Evolutionary conservation across 78 protist species (phyloP).

Genomic region (Pigoraptor vietnamica): DNA sequence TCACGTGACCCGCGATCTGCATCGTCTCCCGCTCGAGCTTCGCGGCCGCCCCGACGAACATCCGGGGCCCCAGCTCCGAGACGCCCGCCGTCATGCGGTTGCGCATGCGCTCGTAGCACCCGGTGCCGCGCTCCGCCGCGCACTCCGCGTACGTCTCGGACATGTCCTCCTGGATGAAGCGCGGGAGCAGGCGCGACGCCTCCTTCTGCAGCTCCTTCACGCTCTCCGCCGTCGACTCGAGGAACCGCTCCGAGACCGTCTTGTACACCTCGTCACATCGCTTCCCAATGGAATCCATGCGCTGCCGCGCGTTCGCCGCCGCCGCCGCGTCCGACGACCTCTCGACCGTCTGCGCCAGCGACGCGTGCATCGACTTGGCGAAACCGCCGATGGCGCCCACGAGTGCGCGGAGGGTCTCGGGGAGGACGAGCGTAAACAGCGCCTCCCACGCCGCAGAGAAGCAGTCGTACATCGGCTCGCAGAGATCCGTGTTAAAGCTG

Average conservation of each 20-base stretch:
- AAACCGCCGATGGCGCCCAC: not conserved
- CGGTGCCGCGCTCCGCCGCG: not conserved
- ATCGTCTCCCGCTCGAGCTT: not conserved
- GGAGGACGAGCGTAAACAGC: not conserved
- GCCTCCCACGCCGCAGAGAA: not conserved
- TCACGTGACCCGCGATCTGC: not conserved
- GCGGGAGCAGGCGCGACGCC: not conserved
- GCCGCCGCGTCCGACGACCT: not conserved
- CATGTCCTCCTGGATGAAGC: not conserved
- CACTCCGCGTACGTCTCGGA: not conserved
- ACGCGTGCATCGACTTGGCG: not conserved
- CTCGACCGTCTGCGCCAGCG: not conserved
- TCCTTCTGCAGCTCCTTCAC: not conserved
- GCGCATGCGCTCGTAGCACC: not conserved
- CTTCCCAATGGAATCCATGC: not conserved
- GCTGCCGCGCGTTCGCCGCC: not conserved
- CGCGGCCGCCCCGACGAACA: not conserved
- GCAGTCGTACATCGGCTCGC: not conserved
- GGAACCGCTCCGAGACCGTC: not conserved
- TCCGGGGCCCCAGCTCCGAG: not conserved
- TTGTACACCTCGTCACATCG: not conserved
- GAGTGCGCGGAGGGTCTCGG: not conserved
- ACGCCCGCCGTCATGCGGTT: not conserved
- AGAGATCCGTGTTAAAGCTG: not conserved
- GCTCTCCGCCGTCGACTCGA: not conserved